Conservation (phyloP, 108 stramenopile species). For the Cyclotella atomus region DNA sequence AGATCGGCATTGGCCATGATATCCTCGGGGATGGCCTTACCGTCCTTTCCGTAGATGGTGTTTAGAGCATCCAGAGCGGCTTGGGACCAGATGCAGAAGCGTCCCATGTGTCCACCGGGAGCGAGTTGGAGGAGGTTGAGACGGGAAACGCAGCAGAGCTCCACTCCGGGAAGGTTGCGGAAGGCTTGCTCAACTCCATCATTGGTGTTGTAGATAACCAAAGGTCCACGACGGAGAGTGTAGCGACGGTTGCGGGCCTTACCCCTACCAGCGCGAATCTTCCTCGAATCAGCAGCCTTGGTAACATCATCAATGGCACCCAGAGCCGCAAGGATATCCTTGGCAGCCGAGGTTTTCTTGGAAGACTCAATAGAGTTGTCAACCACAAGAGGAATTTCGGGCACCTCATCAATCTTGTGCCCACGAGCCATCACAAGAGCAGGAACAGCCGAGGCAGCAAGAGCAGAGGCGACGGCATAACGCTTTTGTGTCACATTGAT, state of each 20-base stretch:
- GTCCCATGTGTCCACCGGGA: slow-evolving; percentile 99
- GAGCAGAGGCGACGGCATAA: slow-evolving; percentile 96
- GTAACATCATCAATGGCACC: slow-evolving; percentile 96
- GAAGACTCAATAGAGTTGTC: slow-evolving; percentile 81
- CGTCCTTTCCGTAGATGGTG: slow-evolving; percentile 90
- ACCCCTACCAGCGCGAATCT: slow-evolving; percentile 98
- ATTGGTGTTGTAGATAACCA: slow-evolving; percentile 94
- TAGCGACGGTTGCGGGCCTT: slow-evolving; percentile 99
- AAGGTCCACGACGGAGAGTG: slow-evolving; percentile 95
- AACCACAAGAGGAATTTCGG: slow-evolving; percentile 97
- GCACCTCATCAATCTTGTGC: slow-evolving; percentile 95
- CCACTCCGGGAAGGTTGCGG: slow-evolving; percentile 98
- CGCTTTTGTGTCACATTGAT: slow-evolving; percentile 96
- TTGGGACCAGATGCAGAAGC: slow-evolving; percentile 98
- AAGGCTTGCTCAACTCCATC: slow-evolving; percentile 93
- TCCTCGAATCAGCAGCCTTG: slow-evolving; percentile 94
- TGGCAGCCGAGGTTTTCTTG: slow-evolving; percentile 93
- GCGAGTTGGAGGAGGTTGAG: slow-evolving; percentile 98
- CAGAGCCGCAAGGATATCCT: slow-evolving; percentile 87
- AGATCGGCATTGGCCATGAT: slow-evolving; percentile 98
- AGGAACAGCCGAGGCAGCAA: slow-evolving; percentile 97
- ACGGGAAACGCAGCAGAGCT: slow-evolving; percentile 94
- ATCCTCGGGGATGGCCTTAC: slow-evolving; percentile 88
- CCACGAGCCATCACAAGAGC: slow-evolving; percentile 99
- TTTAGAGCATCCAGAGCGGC: slow-evolving; percentile 96